Percentiles rank a stretch among this genome's conserved stretches.
Evolutionary conservation across 2,329 filamentous ascomycete genomes (phyloP).

Genomic region (Stagonosporopsis chrysanthemi): DNA sequence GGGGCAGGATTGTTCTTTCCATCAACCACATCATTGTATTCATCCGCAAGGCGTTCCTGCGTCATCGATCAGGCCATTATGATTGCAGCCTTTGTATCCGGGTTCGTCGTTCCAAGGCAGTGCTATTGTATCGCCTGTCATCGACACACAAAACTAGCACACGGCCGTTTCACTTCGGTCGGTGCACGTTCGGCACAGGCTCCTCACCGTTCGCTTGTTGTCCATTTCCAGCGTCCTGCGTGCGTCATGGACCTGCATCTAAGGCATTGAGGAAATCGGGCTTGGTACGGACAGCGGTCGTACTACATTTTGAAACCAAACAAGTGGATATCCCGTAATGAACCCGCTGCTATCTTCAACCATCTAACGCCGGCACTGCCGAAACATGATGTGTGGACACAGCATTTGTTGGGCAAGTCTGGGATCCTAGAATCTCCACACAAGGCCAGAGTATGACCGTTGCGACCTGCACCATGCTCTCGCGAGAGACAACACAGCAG

Average conservation of each 20-base stretch:
- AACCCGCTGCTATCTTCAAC: slow-evolving; percentile 4
- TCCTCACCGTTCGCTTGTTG: background rate
- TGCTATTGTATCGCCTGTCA: background rate
- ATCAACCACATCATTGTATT: slow-evolving; percentile 4
- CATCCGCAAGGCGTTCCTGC: background rate
- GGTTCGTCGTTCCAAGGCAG: background rate
- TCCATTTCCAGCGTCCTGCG: background rate
- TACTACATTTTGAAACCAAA: slow-evolving; percentile 15
- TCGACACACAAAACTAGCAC: background rate
- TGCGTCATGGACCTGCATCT: slow-evolving; percentile 4
- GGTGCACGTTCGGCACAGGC: background rate
- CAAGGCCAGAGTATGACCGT: background rate
- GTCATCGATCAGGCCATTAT: background rate
- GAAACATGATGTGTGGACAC: slow-evolving; percentile 13
- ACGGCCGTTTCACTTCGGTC: background rate
- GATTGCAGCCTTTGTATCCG: background rate
- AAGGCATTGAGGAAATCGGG: slow-evolving; percentile 15
- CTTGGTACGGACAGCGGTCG: slow-evolving; percentile 9
- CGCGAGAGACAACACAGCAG: background rate
- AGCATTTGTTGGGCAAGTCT: slow-evolving; percentile 14
- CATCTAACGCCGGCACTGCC: slow-evolving; percentile 6
- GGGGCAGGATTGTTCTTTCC: slow-evolving; percentile 1
- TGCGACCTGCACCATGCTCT: background rate
- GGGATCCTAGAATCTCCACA: slow-evolving; percentile 16
- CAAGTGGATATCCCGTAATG: slow-evolving; percentile 5